Evolutionary conservation across 495 filamentous ascomycete genomes (phyloP).

Genomic region (Immersiella caudata): DNA sequence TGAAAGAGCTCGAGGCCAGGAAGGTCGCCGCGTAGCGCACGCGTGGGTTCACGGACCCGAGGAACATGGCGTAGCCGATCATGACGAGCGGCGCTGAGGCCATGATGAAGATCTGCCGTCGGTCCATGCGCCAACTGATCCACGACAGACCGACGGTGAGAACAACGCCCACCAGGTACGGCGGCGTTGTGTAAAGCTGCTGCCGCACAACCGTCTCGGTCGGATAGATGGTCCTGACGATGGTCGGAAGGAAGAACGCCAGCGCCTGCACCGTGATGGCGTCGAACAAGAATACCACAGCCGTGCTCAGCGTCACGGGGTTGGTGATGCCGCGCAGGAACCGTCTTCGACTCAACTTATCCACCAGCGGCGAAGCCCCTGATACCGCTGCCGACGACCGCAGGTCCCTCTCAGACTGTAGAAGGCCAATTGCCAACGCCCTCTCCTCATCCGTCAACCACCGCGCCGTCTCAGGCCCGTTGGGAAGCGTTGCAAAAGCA

Average conservation of each 20-base stretch:
- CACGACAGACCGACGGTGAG: not conserved
- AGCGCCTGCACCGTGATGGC: conserved; percentile 18
- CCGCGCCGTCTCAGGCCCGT: conserved; percentile 17
- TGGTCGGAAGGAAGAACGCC: conserved; percentile 15
- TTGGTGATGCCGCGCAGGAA: conserved; percentile 38
- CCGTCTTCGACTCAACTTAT: conserved; percentile 60
- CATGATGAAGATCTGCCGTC: conserved; percentile 18
- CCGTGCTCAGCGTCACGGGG: conserved; percentile 13
- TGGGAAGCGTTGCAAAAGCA: conserved; percentile 5
- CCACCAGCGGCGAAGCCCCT: conserved; percentile 37
- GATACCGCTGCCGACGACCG: not conserved
- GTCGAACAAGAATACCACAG: conserved; percentile 13
- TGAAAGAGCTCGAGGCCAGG: conserved; percentile 47
- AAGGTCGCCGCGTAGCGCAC: conserved; percentile 17
- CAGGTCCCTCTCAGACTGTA: conserved; percentile 8
- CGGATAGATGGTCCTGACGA: conserved; percentile 19
- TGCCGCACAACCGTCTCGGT: conserved; percentile 7
- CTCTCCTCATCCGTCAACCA: conserved; percentile 18
- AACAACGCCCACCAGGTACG: conserved; percentile 12
- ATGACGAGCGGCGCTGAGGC: conserved; percentile 10
- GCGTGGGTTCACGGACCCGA: conserved; percentile 1
- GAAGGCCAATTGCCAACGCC: not conserved
- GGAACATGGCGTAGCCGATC: conserved; percentile 15
- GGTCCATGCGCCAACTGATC: conserved; percentile 11
- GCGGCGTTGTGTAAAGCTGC: conserved; percentile 18